phyloP scores from a whole-genome alignment of 768 basidiomycete genomes.

The Phanerochaete sordida region DNA sequence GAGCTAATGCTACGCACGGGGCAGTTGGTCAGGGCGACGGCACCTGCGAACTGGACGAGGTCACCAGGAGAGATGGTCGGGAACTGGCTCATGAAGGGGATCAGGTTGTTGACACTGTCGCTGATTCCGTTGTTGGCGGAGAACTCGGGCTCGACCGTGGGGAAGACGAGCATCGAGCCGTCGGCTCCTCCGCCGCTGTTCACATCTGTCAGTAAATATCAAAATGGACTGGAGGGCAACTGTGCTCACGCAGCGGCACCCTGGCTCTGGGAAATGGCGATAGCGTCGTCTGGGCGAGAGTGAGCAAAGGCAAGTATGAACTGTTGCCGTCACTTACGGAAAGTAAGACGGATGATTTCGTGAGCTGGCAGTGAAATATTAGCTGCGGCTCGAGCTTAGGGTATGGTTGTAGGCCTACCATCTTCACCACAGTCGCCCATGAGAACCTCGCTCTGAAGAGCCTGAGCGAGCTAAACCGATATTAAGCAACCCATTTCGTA shows the following conservation, averaged over 20 bases:
- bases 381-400: too few relatives aligned
- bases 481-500: background rate
- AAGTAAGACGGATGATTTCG: background rate
- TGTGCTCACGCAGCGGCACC: background rate
- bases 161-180: conserved; percentile 23
- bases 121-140: conserved; percentile 23
- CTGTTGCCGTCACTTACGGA: background rate
- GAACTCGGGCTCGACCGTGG: conserved; percentile 21
- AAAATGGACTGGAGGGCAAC: background rate
- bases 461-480: background rate
- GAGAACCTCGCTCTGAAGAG: background rate
- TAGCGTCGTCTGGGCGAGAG: background rate
- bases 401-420: too few relatives aligned
- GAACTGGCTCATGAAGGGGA: conserved; percentile 13
- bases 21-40: conserved; percentile 10
- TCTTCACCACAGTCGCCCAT: conserved; percentile 26
- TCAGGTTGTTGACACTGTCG: conserved; percentile 20
- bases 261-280: conserved; percentile 6
- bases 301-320: background rate
- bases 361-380: too few relatives aligned
- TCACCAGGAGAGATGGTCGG: conserved; percentile 18
- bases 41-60: conserved; percentile 12
- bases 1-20: background rate
- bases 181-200: conserved; percentile 25
- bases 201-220: background rate